Evolutionary conservation across 2,329 filamentous ascomycete species (phyloP), one percentile per base, ranked within the genome.

Genomic region (Calonectria hongkongensis): DNA sequence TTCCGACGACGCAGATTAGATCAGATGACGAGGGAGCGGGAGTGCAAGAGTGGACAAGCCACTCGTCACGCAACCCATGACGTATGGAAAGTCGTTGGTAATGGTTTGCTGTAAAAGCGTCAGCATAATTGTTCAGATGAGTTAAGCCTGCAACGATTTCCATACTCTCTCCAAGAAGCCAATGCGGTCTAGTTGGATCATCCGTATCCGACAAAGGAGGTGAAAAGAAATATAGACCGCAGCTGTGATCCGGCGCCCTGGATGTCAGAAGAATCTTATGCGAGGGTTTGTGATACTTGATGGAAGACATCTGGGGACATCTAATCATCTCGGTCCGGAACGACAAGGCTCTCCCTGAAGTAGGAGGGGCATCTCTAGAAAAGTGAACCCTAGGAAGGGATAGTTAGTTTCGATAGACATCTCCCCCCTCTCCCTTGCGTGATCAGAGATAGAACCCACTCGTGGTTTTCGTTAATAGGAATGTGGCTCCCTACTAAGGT

Each of bases 1-100:
- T 88, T 51, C 88, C 89, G 51, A 89, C 79, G 6, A 88, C 81
- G 78, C 88, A 90, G 47, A 86, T 75, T 1, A 87, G 68, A 39
- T 82, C 73, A 6, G 86, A 86, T 2, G 80, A 80, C 0, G 82
- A 64, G 0, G 87, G 86, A 0, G 87, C 87, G 0, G 86, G 80
- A 1, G 85, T 85, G 25, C 85, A 84, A n/a, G 82, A 81, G 72
- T 87, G 83, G 25, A 87, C 84, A 30, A 82, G 66, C 80, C 81
- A 83, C 47, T 82, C 78, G 21, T 78, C 73, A 6, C 68, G 79
- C 9, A 73, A 68, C 8, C 78, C 73, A n/a, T 79, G 78, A 7
- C 75, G 78, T 36, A 83, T 76, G 21, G 79, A 79, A 5, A 84
- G 67, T n/a, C 79, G 76, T 13, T 83, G 81, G 66, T 84, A 83